Conservation (phyloP, 148 eudicot species). For the Fagopyrum homotropicum region DNA sequence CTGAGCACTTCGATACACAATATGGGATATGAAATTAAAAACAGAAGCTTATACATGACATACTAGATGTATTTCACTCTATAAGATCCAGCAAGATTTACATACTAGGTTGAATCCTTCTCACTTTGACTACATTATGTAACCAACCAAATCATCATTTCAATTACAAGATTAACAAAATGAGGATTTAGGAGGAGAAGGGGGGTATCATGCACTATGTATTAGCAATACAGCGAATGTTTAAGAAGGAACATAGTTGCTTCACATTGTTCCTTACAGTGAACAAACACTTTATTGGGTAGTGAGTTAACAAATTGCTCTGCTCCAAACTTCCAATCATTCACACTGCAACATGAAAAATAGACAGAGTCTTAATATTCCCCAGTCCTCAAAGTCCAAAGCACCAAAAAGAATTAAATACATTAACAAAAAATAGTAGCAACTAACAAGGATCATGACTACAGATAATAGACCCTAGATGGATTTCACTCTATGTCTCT, state of each 20-base stretch:
- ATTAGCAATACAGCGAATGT: background rate
- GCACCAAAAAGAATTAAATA: background rate
- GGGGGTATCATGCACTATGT: too few relatives aligned
- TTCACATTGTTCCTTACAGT: constrained; percentile 53
- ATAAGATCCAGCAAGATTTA: background rate
- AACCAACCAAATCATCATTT: background rate
- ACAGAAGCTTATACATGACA: background rate
- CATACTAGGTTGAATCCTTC: background rate
- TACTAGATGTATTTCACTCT: background rate
- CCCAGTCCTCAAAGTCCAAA: background rate
- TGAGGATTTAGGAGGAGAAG: background rate
- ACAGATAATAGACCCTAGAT: background rate
- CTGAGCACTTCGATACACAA: background rate
- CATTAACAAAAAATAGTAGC: background rate
- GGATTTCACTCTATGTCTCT: background rate
- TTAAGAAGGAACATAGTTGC: background rate
- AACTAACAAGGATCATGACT: background rate
- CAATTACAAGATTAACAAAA: background rate
- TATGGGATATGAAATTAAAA: background rate
- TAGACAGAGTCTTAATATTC: background rate
- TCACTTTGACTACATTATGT: background rate
- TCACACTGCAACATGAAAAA: constrained; percentile 42
- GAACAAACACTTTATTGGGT: constrained; percentile 87
- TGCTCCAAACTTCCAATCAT: constrained; percentile 89
- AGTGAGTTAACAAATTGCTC: constrained; percentile 75